Percentiles rank a stretch among this genome's conserved stretches.
Conservation (phyloP, 1,139 yeast species). For the Nakaseomyces sp. region DNA sequence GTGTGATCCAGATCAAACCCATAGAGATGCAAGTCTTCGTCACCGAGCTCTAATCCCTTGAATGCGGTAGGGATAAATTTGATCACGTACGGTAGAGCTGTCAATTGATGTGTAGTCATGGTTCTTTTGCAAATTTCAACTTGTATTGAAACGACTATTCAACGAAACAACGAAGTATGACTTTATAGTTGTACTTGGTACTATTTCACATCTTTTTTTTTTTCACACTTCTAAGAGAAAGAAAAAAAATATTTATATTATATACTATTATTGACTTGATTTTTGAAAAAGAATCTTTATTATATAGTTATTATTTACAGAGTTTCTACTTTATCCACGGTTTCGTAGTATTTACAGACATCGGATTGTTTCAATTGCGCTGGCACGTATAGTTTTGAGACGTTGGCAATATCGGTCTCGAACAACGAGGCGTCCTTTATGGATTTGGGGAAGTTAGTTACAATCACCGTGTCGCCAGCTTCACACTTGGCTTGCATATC, state of each 20-base stretch:
- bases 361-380: constrained; percentile 31
- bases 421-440: constrained; percentile 53
- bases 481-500: constrained; percentile 37
- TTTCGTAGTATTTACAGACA: constrained; percentile 48
- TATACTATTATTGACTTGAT: too few species aligned
- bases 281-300: too few species aligned
- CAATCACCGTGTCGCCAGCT: constrained; percentile 38
- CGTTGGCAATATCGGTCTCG: constrained; percentile 34
- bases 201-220: not conserved
- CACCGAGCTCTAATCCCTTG: not conserved
- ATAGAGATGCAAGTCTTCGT: constrained; percentile 14
- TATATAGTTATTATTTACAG: constrained; percentile 10
- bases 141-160: too few species aligned
- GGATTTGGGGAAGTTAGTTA: constrained; percentile 48
- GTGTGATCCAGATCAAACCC: constrained; percentile 31
- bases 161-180: too few species aligned
- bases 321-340: constrained; percentile 41
- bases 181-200: too few species aligned
- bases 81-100: constrained; percentile 25
- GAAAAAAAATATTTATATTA: too few species aligned
- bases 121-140: not conserved
- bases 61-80: constrained; percentile 20
- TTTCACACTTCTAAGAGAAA: too few species aligned
- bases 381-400: constrained; percentile 34
- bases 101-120: constrained; percentile 21